Evolutionary conservation across 257 asterid genomes (phyloP).

Genomic region (Plantago major): DNA sequence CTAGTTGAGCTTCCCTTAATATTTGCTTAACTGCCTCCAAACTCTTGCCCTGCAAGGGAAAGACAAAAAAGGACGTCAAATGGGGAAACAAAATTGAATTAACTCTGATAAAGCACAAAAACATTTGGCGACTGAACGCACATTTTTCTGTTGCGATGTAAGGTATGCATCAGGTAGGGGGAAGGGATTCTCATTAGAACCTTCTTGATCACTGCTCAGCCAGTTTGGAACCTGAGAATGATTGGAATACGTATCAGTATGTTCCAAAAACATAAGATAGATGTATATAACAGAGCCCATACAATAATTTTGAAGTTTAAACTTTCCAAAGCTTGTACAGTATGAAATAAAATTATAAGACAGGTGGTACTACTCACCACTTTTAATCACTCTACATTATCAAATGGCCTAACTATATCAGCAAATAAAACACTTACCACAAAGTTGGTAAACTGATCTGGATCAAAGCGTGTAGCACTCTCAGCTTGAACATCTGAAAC

Average conservation of each 20-base stretch:
- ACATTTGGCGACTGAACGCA: constrained; percentile 21
- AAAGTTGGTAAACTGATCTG: constrained; percentile 74
- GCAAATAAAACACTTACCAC: constrained; percentile 44
- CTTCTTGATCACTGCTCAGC: constrained; percentile 63
- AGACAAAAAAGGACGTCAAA: constrained; percentile 2
- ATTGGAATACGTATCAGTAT: constrained; percentile 15
- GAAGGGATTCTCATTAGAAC: constrained; percentile 76
- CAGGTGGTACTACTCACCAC: not conserved
- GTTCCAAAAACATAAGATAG: constrained; percentile 2
- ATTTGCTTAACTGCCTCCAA: constrained; percentile 70
- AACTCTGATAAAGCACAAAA: not conserved
- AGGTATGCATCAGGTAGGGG: constrained; percentile 79
- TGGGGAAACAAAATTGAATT: not conserved
- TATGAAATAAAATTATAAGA: too few species aligned
- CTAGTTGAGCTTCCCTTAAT: constrained; percentile 77
- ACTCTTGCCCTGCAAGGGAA: constrained; percentile 51
- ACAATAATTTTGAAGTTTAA: too few species aligned
- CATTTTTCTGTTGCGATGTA: constrained; percentile 82
- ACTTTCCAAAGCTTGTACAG: too few species aligned
- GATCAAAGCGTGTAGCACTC: constrained; percentile 73
- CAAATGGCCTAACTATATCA: not conserved
- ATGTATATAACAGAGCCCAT: too few species aligned
- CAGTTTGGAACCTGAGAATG: constrained; percentile 70
- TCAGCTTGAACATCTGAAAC: constrained; percentile 89
- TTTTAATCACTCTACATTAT: not conserved